These are phyloP conservation scores for Pseudoneurospora amorphoporcata DNA, from an alignment of 495 filamentous ascomycete genomes.

Conservation along the genomic window DNA sequence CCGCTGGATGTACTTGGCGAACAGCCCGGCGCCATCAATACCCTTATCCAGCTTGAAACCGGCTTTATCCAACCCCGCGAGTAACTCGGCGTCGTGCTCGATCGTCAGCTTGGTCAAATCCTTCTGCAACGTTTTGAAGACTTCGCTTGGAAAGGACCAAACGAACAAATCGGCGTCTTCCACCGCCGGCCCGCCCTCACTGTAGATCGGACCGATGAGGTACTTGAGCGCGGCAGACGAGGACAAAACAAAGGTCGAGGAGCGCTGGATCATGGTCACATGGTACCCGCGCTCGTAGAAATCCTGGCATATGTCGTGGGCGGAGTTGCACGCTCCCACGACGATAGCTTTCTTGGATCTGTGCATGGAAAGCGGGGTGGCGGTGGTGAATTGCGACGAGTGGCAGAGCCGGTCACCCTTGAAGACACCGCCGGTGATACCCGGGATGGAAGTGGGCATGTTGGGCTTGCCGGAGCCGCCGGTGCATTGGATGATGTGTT, in stretches of 20 bases:
- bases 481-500: constrained; percentile 61
- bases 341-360: constrained; percentile 58
- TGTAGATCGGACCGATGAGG: constrained; percentile 48
- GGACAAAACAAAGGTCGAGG: constrained; percentile 59
- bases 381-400: constrained; percentile 57
- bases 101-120: constrained; percentile 39
- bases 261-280: constrained; percentile 79
- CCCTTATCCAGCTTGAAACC: constrained; percentile 65
- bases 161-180: constrained; percentile 55
- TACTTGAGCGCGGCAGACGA: constrained; percentile 38
- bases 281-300: constrained; percentile 70
- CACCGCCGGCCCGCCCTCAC: constrained; percentile 46
- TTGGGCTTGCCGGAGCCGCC: constrained; percentile 65
- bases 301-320: constrained; percentile 75
- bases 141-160: constrained; percentile 45
- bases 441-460: constrained; percentile 47
- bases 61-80: constrained; percentile 51
- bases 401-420: constrained; percentile 52
- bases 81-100: constrained; percentile 40
- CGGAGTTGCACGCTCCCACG: constrained; percentile 72
- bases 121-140: constrained; percentile 46
- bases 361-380: constrained; percentile 18
- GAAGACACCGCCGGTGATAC: constrained; percentile 44
- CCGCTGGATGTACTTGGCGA: constrained; percentile 65
- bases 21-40: constrained; percentile 52